phyloP scores from a whole-genome alignment of 2,329 filamentous ascomycete species.

The Hymenoscyphus fraxineus region DNA sequence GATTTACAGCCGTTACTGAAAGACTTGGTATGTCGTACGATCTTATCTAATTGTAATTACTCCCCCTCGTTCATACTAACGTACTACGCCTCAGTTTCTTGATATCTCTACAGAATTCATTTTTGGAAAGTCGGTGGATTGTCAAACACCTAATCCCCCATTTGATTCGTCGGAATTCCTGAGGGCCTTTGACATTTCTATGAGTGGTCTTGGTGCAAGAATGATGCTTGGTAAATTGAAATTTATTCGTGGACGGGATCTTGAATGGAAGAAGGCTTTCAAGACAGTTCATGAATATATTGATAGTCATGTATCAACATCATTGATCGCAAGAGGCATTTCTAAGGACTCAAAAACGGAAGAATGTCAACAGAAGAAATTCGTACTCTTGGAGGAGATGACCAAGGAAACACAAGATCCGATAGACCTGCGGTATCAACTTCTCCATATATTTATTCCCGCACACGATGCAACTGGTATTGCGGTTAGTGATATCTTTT shows the following conservation, averaged over 20 bases:
- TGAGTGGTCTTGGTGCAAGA: conserved; percentile 9
- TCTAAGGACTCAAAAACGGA: too few species aligned
- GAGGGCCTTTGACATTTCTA: conserved; percentile 10
- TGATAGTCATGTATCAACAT: conserved; percentile 13
- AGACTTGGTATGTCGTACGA: conserved; percentile 25
- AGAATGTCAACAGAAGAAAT: conserved; percentile 21
- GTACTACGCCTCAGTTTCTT: conserved; percentile 48
- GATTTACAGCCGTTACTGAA: conserved; percentile 63
- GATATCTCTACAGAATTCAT: conserved; percentile 43
- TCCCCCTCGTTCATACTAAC: not conserved
- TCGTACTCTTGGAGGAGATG: conserved; percentile 46
- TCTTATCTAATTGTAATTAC: not conserved
- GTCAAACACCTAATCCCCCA: conserved; percentile 23
- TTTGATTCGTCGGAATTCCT: not conserved
- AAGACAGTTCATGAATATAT: conserved; percentile 14
- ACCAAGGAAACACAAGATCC: conserved; percentile 42
- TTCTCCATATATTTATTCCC: conserved; percentile 36
- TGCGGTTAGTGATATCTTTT: conserved; percentile 43
- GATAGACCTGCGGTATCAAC: conserved; percentile 35
- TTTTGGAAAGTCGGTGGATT: conserved; percentile 30
- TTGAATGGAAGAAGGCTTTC: conserved; percentile 6
- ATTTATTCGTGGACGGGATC: not conserved
- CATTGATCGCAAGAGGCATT: not conserved
- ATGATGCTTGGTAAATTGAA: conserved; percentile 11
- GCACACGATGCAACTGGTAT: conserved; percentile 39